Conservation (phyloP, 148 eudicot genomes). For the Chenopodium album region DNA sequence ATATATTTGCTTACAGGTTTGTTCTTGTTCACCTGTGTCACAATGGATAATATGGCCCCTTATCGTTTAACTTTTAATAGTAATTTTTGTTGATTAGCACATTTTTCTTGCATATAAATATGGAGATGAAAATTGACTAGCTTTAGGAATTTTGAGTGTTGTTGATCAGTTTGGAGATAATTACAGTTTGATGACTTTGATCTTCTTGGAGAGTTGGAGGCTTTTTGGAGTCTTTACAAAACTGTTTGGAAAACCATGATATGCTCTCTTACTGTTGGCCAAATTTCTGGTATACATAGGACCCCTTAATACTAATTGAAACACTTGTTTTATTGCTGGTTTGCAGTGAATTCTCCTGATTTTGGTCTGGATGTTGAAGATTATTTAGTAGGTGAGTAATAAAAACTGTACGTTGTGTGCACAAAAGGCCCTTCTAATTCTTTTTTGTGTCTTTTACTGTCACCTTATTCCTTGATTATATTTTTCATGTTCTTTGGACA, state of each 20-base stretch:
- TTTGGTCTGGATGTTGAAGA: slow-evolving; percentile 92
- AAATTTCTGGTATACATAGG: not conserved
- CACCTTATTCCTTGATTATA: not conserved
- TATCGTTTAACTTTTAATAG: not conserved
- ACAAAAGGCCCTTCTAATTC: not conserved
- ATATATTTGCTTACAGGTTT: not conserved
- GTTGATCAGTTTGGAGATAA: not conserved
- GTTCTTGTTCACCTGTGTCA: not conserved
- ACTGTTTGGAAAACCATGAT: not conserved
- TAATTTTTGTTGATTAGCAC: not conserved
- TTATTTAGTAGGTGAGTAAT: slow-evolving; percentile 89
- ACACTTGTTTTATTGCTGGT: slow-evolving; percentile 13
- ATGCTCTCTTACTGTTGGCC: not conserved
- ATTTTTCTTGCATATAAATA: not conserved
- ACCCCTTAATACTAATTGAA: slow-evolving; percentile 6
- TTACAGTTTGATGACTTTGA: not conserved
- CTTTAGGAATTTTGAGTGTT: not conserved
- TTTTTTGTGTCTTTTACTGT: not conserved
- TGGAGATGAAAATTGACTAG: not conserved
- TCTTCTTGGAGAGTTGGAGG: not conserved
- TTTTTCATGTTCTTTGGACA: not conserved
- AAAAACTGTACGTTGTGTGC: not conserved
- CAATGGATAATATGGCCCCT: not conserved
- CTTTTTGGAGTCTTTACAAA: not conserved
- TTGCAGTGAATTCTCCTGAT: slow-evolving; percentile 69